Conservation (phyloP, 768 basidiomycete species). For the Sistotremastrum niveocremeum region DNA sequence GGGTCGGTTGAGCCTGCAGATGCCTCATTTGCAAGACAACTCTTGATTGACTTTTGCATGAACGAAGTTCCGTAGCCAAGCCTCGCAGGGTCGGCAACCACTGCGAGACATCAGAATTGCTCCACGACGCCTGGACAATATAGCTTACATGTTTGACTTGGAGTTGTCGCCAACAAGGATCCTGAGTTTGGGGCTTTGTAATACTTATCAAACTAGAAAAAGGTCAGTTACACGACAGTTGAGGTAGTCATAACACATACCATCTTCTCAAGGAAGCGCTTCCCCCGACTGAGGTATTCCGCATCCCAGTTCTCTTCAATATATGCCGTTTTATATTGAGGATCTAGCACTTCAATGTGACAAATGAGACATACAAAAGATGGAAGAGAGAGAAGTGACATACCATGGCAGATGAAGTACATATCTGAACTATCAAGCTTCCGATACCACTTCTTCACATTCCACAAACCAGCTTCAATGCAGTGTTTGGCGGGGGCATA, state of each 20-base stretch:
- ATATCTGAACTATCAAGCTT: not conserved
- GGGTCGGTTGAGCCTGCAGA: too few species aligned
- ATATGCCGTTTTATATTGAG: too few species aligned
- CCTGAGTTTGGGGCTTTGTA: not conserved
- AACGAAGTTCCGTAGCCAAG: too few species aligned
- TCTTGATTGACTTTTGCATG: too few species aligned
- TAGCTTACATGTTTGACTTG: conserved; percentile 2
- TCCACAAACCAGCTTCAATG: not conserved
- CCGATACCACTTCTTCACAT: not conserved
- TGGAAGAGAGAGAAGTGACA: conserved; percentile 4
- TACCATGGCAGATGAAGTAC: not conserved
- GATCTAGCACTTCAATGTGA: too few species aligned
- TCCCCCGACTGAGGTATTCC: conserved; percentile 1
- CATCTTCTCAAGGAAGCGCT: not conserved
- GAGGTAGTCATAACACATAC: not conserved
- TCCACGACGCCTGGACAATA: not conserved
- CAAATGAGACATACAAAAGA: too few species aligned
- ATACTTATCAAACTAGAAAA: too few species aligned
- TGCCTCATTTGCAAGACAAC: too few species aligned
- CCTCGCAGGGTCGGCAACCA: not conserved
- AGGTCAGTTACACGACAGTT: not conserved
- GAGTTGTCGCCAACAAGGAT: not conserved
- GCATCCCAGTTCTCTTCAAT: too few species aligned
- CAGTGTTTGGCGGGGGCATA: not conserved
- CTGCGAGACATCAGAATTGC: not conserved